Base-by-base conservation (phyloP, 1,284 basidiomycete genomes). In the Salmacisia buchloeana region DNA sequence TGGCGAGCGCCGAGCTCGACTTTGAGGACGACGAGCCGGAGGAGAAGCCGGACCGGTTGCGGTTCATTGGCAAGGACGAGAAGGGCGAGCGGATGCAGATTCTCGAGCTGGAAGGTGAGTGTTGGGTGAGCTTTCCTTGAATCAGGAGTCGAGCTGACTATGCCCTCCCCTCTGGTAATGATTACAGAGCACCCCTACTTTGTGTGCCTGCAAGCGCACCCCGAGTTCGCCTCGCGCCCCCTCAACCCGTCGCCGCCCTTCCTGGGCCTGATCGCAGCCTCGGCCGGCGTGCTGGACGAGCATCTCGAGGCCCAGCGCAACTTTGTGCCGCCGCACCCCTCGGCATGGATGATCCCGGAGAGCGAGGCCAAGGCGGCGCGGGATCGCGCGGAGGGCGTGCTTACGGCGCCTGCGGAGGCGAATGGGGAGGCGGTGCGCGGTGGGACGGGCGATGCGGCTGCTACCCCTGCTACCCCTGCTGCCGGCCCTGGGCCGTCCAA, bases 151-250 rank as follows among this genome's bases (percentile, higher is more conserved):
- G 34, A n/a, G n/a, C n/a, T n/a, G n/a, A 58, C 33, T 57, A 34
- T 27, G 41, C 39, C 35, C 59, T 27, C 45, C 54, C 21, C n/a
- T 58, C 25, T 69, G 36, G 4, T 56, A 62, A 13, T 41, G 13
- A 13, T 4, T 35, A 6, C 72, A 91, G 92, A 91, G 77, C 94
- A 99, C 82, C 92, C 92, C 0, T 99, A 87, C 85, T 98, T 94
- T 81, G 84, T 97, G 62, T 96, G 88, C 46, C 84, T 98, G 63
- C 94, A 99, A 83, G 92, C 96, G 0, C 94, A 99, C 78, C 94
- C 94, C 2, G 94, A 99, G 81, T 94, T 99, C 83, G 97, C 94
- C 83, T 94, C 94, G 23, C 88, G 94, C n/a, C 94, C 94, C 1
- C 84, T 99, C 59, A 98, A 99, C 83, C 96, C 94, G 0, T 96